Percentiles rank a stretch among this genome's conserved stretches.
Evolutionary conservation across 2,329 filamentous ascomycete species (phyloP).

Genomic region (Sporothrix luriei): DNA sequence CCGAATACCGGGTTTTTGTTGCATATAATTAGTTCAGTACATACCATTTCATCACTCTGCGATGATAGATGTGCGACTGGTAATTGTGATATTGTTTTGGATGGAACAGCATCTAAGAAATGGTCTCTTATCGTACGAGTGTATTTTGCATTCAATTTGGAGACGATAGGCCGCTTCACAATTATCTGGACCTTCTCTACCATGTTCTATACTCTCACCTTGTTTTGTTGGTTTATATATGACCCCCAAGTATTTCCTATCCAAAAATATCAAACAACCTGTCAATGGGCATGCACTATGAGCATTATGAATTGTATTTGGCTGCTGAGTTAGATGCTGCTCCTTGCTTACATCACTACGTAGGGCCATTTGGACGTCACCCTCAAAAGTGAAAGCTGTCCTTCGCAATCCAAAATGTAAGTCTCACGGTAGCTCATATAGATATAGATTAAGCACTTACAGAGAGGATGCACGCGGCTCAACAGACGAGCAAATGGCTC

Average conservation of each 20-base stretch:
- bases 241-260: too few species aligned
- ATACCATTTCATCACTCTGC: conserved; percentile 12
- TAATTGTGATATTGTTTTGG: background rate
- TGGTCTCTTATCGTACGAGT: background rate
- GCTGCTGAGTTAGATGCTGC: background rate
- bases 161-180: too few species aligned
- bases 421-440: conserved; percentile 16
- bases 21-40: conserved; percentile 7
- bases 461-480: conserved; percentile 10
- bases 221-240: too few species aligned
- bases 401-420: background rate
- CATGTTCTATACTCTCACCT: too few species aligned
- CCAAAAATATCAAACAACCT: too few species aligned
- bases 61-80: background rate
- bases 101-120: background rate
- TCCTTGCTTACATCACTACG: background rate
- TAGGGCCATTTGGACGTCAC: background rate
- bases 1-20: conserved; percentile 16
- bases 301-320: too few species aligned
- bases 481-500: background rate
- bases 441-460: background rate
- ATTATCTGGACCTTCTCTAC: too few species aligned
- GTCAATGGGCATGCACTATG: too few species aligned
- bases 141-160: too few species aligned
- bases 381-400: conserved; percentile 18